Evolutionary conservation across 2,329 filamentous ascomycete genomes (phyloP).

Genomic region (Calonectria ilicicola): DNA sequence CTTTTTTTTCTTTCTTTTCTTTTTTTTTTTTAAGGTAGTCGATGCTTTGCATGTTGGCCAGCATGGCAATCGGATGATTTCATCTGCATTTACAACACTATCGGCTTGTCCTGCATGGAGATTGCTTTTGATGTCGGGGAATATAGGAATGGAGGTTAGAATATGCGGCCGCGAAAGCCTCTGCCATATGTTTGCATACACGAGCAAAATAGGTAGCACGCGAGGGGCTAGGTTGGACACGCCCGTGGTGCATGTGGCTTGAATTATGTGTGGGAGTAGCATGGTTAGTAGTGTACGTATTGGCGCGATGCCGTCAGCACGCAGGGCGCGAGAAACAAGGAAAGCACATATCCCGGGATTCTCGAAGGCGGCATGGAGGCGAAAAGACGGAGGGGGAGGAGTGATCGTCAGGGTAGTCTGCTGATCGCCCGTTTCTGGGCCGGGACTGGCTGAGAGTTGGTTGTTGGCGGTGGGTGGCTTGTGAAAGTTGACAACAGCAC

Average conservation of each 20-base stretch:
- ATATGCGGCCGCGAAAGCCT: not conserved
- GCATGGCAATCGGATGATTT: not conserved
- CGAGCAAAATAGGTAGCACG: not conserved
- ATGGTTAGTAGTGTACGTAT: not conserved
- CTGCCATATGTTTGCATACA: slow-evolving; percentile 11
- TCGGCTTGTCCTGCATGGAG: not conserved
- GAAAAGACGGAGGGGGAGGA: slow-evolving; percentile 4
- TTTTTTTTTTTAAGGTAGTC: not conserved
- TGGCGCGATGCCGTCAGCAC: slow-evolving; percentile 17
- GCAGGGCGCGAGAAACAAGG: slow-evolving; percentile 12
- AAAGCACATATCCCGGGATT: slow-evolving; percentile 17
- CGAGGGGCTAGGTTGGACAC: not conserved
- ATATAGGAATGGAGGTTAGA: slow-evolving; percentile 4
- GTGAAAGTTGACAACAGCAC: not conserved
- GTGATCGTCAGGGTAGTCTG: slow-evolving; percentile 30
- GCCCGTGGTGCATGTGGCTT: not conserved
- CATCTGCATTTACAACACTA: slow-evolving; percentile 2
- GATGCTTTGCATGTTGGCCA: not conserved
- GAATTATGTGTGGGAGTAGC: not conserved
- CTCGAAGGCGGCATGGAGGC: slow-evolving; percentile 11
- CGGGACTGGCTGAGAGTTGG: slow-evolving; percentile 16
- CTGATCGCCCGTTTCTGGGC: slow-evolving; percentile 19
- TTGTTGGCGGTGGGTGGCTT: slow-evolving; percentile 14
- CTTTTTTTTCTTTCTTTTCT: not conserved
- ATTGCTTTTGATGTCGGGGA: slow-evolving; percentile 13